These are phyloP conservation scores for Coemansia sp. DNA, from an alignment of 192 early-diverging fungal genomes.

Conservation along the genomic window DNA sequence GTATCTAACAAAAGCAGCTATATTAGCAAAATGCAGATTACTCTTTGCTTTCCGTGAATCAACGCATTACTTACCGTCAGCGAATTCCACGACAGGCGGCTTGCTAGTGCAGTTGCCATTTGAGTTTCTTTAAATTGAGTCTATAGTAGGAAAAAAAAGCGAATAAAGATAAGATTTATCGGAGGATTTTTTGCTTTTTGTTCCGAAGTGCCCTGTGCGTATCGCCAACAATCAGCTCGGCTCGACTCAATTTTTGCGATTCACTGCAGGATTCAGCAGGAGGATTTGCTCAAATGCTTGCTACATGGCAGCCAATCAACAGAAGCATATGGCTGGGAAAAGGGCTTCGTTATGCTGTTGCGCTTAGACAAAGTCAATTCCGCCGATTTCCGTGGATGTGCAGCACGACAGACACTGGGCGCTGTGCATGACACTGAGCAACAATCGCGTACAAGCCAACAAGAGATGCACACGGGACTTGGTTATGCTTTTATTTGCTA, in stretches of 20 bases:
- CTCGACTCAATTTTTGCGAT: neutral
- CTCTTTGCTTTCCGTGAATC: neutral
- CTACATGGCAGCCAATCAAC: no score
- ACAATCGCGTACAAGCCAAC: no score
- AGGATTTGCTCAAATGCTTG: no score
- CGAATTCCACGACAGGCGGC: slow-evolving; percentile 6
- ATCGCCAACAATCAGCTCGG: slow-evolving; percentile 2
- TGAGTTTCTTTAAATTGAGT: neutral
- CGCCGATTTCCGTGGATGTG: no score
- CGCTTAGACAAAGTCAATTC: no score
- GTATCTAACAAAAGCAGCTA: slow-evolving; percentile 10
- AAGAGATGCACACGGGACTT: no score
- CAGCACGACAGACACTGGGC: no score
- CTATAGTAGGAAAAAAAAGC: neutral
- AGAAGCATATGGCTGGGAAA: no score
- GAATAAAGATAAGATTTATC: slow-evolving; percentile 9
- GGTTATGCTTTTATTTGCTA: no score
- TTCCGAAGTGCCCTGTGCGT: slow-evolving; percentile 9
- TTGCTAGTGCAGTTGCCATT: slow-evolving; percentile 5
- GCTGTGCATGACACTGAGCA: no score
- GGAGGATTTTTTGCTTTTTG: slow-evolving; percentile 1
- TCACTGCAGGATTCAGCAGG: no score
- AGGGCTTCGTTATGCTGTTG: no score
- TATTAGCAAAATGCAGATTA: neutral
- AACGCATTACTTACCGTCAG: slow-evolving; percentile 27